Conservation (phyloP, 2,329 filamentous ascomycete genomes). For the Claviceps sp. region DNA sequence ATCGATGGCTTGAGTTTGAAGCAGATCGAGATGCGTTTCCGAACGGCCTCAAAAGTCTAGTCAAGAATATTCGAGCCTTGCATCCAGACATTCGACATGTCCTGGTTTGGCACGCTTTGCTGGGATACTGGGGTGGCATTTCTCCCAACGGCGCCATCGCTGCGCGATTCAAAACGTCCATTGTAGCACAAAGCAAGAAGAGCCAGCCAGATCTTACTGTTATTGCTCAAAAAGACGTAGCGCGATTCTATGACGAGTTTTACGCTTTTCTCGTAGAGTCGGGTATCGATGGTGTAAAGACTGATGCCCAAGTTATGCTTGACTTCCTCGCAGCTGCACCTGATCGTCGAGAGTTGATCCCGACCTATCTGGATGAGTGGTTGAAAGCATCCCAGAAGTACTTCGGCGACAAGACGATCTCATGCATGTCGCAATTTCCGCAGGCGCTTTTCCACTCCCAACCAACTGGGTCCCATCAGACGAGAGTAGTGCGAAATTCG, state of each 20-base stretch:
- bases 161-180: slow-evolving; percentile 62
- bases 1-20: slow-evolving; percentile 72
- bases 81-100: slow-evolving; percentile 68
- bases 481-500: slow-evolving; percentile 69
- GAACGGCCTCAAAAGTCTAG: slow-evolving; percentile 57
- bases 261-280: slow-evolving; percentile 64
- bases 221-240: slow-evolving; percentile 60
- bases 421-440: slow-evolving; percentile 89
- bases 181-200: slow-evolving; percentile 42
- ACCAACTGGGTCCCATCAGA: slow-evolving; percentile 60
- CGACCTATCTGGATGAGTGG: slow-evolving; percentile 78
- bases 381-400: slow-evolving; percentile 61
- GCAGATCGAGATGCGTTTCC: slow-evolving; percentile 72
- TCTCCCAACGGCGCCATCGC: slow-evolving; percentile 62
- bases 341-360: slow-evolving; percentile 57
- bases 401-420: slow-evolving; percentile 67
- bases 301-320: slow-evolving; percentile 82
- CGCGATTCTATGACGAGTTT: slow-evolving; percentile 77
- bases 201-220: slow-evolving; percentile 41
- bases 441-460: slow-evolving; percentile 78
- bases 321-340: slow-evolving; percentile 59
- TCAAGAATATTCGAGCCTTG: slow-evolving; percentile 53
- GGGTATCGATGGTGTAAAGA: slow-evolving; percentile 81
- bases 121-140: slow-evolving; percentile 87
- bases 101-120: slow-evolving; percentile 85